These are phyloP conservation scores for Amphicarpaea edgeworthii DNA, from an alignment of 306 rosid species.

Conservation along the genomic window DNA sequence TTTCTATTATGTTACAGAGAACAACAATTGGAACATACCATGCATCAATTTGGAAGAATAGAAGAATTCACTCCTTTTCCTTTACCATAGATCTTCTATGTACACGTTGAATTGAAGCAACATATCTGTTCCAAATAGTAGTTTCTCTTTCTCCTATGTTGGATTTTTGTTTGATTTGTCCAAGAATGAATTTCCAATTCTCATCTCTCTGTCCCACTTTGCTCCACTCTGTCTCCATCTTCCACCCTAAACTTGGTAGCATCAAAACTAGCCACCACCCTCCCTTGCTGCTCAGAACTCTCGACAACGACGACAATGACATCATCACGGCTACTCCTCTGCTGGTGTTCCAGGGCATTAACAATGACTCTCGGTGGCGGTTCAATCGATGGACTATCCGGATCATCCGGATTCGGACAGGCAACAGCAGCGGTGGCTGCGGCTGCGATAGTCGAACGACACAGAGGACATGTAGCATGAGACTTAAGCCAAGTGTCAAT, in stretches of 20 bases:
- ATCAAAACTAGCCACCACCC: not conserved
- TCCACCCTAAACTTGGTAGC: not conserved
- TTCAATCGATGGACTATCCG: not conserved
- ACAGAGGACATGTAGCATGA: constrained; percentile 75
- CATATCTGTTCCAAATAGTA: not conserved
- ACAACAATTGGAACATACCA: not conserved
- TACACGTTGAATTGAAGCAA: not conserved
- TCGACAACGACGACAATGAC: constrained; percentile 36
- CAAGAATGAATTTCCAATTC: too few species aligned
- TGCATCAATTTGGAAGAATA: not conserved
- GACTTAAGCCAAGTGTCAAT: constrained; percentile 85
- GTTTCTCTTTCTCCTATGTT: not conserved
- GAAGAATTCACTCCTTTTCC: not conserved
- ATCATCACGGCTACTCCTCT: constrained; percentile 43
- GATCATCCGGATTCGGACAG: not conserved
- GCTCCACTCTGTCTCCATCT: too few species aligned
- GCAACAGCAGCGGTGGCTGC: too few species aligned
- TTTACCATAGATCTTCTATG: not conserved
- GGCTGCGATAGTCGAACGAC: constrained; percentile 71
- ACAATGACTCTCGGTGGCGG: constrained; percentile 28
- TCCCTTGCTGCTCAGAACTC: not conserved
- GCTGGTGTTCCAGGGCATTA: constrained; percentile 56
- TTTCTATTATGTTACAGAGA: not conserved
- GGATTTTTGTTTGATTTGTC: too few species aligned
- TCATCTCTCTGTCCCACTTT: too few species aligned